These are phyloP conservation scores for Agroathelia rolfsii DNA, from an alignment of 1,284 basidiomycete genomes.

Conservation along the genomic window DNA sequence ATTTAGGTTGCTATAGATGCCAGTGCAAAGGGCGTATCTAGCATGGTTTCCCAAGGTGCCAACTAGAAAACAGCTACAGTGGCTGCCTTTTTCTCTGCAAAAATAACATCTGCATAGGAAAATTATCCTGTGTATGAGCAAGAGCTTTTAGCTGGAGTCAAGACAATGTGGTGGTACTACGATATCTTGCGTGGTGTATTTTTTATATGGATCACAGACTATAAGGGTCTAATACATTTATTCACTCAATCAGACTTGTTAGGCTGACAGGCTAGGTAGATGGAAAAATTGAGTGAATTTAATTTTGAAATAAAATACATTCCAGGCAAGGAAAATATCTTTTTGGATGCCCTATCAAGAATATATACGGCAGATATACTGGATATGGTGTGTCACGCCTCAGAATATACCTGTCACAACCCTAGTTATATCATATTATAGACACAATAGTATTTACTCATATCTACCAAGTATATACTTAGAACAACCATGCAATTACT, in stretches of 20 bases:
- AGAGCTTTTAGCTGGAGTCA: constrained; percentile 25
- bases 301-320: constrained; percentile 23
- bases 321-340: constrained; percentile 16
- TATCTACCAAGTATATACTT: no score
- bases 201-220: constrained; percentile 27
- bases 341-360: constrained; percentile 15
- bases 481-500: no score
- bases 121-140: constrained; percentile 29
- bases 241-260: constrained; percentile 23
- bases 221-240: constrained; percentile 24
- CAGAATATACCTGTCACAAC: no score
- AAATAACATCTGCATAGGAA: constrained; percentile 26
- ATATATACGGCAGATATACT: constrained; percentile 14
- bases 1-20: constrained; percentile 22
- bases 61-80: constrained; percentile 18
- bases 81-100: constrained; percentile 27
- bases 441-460: no score
- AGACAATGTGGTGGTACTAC: constrained; percentile 22
- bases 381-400: constrained; percentile 8
- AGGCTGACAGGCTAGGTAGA: constrained; percentile 25
- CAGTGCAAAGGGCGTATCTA: constrained; percentile 17
- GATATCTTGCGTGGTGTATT: constrained; percentile 21
- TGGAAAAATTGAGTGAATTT: constrained; percentile 25
- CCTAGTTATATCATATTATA: no score
- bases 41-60: constrained; percentile 20